Evolutionary conservation across 345 rosid species (phyloP), one percentile per base, ranked within the genome.

Genomic region (Lepidium africanum): DNA sequence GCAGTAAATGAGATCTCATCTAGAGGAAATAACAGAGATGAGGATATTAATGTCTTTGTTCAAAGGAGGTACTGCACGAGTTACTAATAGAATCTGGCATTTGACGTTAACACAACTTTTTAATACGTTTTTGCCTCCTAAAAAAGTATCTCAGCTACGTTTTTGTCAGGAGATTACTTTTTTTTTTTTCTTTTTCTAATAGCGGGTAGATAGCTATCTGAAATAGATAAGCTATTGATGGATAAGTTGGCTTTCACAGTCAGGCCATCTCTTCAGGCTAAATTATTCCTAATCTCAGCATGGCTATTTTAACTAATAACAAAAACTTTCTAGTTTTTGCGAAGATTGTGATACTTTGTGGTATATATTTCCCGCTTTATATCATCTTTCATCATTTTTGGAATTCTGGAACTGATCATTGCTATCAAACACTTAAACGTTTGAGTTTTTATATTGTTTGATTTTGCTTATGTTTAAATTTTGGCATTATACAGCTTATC

Each of bases 1-100:
- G 99, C 97, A 37, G 91, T 91, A 21, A 77, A 78, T 57, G 96
- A 94, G 78, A 91, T 94, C 76, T 81, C 97, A 37, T 85, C 92
- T 30, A 84, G 81, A 56, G 91, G 96, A 39, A 82, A 85, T 77
- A 78, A 82, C 50, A 82, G 91, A 82, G 95, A 94, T 72, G 87
- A 84, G 77, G 97, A 86, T 73, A 32, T 74, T 65, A 83, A 84
- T 45, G 82, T 86, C 73, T 91, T 89, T 69, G 85, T 91, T 40
- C 96, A 88, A 71, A 86, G 85, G 75, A 94, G 97, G 99, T 94
- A 83, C 42, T 58, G 19, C 27, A 21, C 19, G 5, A 47, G 11
- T 62, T 61, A 35, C 69, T 21, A 46, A 38, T 10, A 60, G 56
- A 51, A 59, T 66, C 38, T 76, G 14, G 36, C 36, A 38, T 76